Base-by-base conservation (phyloP, 805 yeast species). In the Starmerella floris region DNA sequence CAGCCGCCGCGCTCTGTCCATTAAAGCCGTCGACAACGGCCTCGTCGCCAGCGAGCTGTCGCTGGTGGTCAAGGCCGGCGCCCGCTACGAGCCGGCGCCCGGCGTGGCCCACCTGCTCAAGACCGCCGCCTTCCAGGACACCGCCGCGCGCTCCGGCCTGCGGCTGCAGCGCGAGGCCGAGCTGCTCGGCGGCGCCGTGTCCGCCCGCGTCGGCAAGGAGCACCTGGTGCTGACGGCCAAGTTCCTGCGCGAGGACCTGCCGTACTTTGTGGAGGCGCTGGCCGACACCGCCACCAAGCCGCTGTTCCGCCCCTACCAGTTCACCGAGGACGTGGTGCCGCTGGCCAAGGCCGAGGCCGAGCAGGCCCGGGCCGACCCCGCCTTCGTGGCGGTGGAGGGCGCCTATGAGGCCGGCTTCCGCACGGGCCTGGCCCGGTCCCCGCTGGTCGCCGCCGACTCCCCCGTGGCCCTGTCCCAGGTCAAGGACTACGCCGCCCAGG, bases 131-230 rank as follows among this genome's bases (percentile, higher is more conserved):
- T 91, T 80, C 70, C 57, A 60, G 61, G 79, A 81, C 72, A 84
- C 95, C 44, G 70, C 70, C 49, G 63, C 75, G 55, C 83, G 84
- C 64, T 80, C 95, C 17, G 95, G 91, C 21, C 72, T 91, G 61
- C 82, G 97, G 69, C 71, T 87, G 58, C 81, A 85, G 59, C 82
- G 98, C 67, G 98, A 91, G 68, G 68, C 87, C 40, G 98, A 83
- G 69, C 74, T 91, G 52, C 71, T 88, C 52, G 97, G 98, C 54
- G 97, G 95, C 61, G 65, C 64, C 47, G 74, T 84, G 63, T 59
- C 72, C 39, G 69, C 94, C 35, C 56, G 60, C 44, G 78, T 84
- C 55, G 76, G 82, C 63, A 80, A 95, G 70, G 97, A 91, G 62
- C 70, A 79, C 56, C 74, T 91, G 51, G 74, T 82, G 49, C 73